Percentiles rank a stretch among this genome's conserved stretches.
phyloP scores from a whole-genome alignment of 1,284 basidiomycete species.

The Apiotrichum laibachii region DNA sequence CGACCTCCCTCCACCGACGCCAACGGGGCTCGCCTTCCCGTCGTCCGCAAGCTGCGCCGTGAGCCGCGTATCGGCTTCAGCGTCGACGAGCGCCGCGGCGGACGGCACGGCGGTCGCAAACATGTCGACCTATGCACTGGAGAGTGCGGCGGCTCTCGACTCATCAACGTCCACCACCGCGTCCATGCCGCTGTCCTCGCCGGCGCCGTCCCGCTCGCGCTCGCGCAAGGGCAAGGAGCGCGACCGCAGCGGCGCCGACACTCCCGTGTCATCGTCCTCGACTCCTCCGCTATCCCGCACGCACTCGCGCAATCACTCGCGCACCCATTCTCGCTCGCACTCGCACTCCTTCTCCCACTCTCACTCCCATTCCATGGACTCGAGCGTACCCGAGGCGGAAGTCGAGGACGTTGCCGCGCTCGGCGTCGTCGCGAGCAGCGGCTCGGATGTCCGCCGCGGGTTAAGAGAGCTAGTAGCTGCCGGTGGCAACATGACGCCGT shows the following conservation, averaged over 20 bases:
- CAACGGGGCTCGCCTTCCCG: background rate
- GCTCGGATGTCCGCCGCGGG: constrained; percentile 5
- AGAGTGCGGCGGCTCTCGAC: background rate
- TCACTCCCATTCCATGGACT: background rate
- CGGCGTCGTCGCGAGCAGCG: background rate
- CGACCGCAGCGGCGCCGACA: background rate
- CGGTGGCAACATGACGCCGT: constrained; percentile 2
- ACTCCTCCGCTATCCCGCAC: constrained; percentile 1
- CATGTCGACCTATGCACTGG: background rate
- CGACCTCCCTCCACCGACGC: background rate
- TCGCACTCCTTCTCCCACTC: background rate
- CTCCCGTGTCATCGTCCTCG: background rate
- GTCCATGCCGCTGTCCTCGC: background rate
- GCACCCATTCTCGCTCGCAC: background rate
- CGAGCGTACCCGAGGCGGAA: background rate
- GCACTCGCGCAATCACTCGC: background rate
- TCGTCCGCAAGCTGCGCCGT: background rate
- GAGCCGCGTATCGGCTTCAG: background rate
- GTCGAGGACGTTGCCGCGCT: background rate
- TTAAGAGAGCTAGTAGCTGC: constrained; percentile 13
- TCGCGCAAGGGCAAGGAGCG: constrained; percentile 18
- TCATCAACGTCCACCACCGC: background rate
- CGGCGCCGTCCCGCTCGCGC: background rate
- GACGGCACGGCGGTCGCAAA: background rate
- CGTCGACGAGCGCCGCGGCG: background rate